These are phyloP conservation scores for Coniochaeta prunicola DNA, from an alignment of 2,329 filamentous ascomycete species.

Conservation along the genomic window DNA sequence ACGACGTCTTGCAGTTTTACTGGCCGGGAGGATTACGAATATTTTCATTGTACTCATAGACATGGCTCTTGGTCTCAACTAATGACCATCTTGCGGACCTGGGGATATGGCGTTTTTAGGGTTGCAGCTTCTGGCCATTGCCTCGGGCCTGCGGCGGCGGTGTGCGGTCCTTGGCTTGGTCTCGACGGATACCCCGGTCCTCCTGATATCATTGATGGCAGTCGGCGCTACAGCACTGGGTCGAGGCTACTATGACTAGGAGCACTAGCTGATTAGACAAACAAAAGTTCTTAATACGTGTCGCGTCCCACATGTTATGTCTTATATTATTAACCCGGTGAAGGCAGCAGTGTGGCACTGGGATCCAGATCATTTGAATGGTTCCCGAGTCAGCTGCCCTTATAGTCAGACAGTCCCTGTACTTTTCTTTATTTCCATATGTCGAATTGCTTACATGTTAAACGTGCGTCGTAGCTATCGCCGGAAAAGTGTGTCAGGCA, in stretches of 20 bases:
- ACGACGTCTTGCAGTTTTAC: constrained; percentile 7
- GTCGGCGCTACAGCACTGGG: background rate
- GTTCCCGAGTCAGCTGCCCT: too few relatives aligned
- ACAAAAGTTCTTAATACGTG: constrained; percentile 11
- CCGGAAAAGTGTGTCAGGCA: too few relatives aligned
- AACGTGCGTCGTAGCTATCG: too few relatives aligned
- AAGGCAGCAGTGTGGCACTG: too few relatives aligned
- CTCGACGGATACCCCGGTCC: constrained; percentile 10
- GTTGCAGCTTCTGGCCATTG: constrained; percentile 10
- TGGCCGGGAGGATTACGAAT: constrained; percentile 7
- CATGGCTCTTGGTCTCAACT: constrained; percentile 12
- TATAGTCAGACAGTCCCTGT: too few relatives aligned
- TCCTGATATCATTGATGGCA: constrained; percentile 4
- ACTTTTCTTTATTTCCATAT: too few relatives aligned
- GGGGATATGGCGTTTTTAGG: constrained; percentile 16
- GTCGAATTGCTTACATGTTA: too few relatives aligned
- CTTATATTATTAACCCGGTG: background rate
- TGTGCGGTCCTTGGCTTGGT: constrained; percentile 4
- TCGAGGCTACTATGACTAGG: constrained; percentile 8
- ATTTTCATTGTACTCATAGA: constrained; percentile 24
- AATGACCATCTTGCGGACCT: constrained; percentile 13
- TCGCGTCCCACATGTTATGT: background rate
- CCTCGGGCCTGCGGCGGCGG: background rate
- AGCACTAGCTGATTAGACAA: constrained; percentile 16
- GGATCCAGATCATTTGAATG: too few relatives aligned